Percentiles rank a stretch among this genome's conserved stretches.
Evolutionary conservation across 2,329 filamentous ascomycete species (phyloP).

Genomic region (Paraconiothyrium brasiliense): DNA sequence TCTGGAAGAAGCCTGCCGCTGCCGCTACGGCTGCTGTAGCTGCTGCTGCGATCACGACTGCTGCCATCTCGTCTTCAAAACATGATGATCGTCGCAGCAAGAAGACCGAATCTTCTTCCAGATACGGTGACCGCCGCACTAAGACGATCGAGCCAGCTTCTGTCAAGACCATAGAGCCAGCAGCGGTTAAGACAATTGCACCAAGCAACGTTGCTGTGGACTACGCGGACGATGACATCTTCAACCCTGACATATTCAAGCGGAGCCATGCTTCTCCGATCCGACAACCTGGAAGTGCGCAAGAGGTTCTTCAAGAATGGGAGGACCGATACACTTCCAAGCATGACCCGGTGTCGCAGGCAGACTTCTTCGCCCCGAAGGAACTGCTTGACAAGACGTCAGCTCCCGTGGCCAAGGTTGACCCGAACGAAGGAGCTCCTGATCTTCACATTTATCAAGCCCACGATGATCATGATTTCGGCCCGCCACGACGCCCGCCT

Average conservation of each 20-base stretch:
- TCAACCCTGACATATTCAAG: constrained; percentile 57
- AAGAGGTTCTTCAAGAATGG: constrained; percentile 54
- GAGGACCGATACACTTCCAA: constrained; percentile 51
- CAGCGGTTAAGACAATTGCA: constrained; percentile 46
- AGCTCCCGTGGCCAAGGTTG: constrained; percentile 48
- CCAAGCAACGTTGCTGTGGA: constrained; percentile 45
- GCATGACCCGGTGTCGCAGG: constrained; percentile 50
- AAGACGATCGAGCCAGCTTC: constrained; percentile 39
- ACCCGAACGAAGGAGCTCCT: constrained; percentile 56
- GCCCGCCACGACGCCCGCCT: constrained; percentile 41
- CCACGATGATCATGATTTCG: constrained; percentile 46
- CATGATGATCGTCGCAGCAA: constrained; percentile 36
- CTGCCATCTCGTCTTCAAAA: constrained; percentile 41
- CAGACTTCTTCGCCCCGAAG: constrained; percentile 59
- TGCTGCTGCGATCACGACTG: constrained; percentile 42
- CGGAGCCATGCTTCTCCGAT: constrained; percentile 36
- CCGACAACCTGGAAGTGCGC: constrained; percentile 43
- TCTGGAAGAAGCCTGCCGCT: constrained; percentile 51
- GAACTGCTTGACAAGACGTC: constrained; percentile 51
- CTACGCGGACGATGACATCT: constrained; percentile 56
- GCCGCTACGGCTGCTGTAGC: constrained; percentile 46
- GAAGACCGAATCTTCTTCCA: background rate
- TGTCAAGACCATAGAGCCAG: constrained; percentile 48
- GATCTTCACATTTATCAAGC: constrained; percentile 56
- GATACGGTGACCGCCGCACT: constrained; percentile 22